Base-by-base conservation (phyloP, 371 early-diverging fungal genomes). In the Mortierella sp. region DNA sequence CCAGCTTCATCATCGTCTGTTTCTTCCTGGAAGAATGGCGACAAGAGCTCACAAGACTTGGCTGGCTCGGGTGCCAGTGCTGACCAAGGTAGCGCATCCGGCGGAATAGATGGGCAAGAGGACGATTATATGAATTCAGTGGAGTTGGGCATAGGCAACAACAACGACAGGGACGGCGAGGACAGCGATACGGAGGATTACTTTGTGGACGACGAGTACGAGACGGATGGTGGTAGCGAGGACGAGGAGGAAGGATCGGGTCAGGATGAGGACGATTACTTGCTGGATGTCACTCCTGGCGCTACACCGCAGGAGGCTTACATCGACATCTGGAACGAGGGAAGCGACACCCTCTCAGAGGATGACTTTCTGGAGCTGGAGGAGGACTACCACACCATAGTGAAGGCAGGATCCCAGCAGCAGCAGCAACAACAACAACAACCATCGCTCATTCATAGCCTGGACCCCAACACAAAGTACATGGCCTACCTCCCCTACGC, bases 351-450 rank as follows among this genome's bases (percentile, higher is more conserved):
- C 0, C 67, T 83, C 16, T 73, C 83, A 9, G 80, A 77, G 26
- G 83, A 80, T 13, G 83, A 83, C 67, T 80, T 71, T 54, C 48
- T 77, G 19, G 80, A 83, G 16, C 72, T 83, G 28, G 80, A 83
- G 43, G 80, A 83, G 28, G 80, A 80, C 64, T 74, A 71, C 40
- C 53, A 69, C 0, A 44, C 48, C 4, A 5, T 67, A 11, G 26
- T 67, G 21, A 71, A 57, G 70, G 43, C 37, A 51, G 24, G 10
- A 44, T n/a, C 40, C 5, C 59, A 64, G 21, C 31, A 14, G 1
- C 50, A 57, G 48, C 48, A 50, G 13, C 50, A 50, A 16, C 50
- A 50, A 16, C 50, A 50, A 11, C 73, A 59, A 21, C 64, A 19
- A 31, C 75, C 50, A 40, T 40, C 82, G 0, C 57, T 75, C 40